Conservation (phyloP, 495 filamentous ascomycete species). For the Lasiosphaeria hispida region DNA sequence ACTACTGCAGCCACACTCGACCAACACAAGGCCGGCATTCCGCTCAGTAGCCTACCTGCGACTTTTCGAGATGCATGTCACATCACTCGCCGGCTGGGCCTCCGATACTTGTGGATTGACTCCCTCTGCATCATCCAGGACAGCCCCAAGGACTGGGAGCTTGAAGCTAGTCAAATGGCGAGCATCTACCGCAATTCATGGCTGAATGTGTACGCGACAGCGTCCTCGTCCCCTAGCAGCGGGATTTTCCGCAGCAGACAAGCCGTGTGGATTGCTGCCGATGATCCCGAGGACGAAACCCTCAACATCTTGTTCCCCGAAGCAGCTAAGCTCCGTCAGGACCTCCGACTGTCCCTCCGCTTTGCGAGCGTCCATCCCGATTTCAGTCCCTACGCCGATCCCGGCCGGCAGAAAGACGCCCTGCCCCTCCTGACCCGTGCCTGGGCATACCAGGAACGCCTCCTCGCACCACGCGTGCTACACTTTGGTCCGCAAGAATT, state of each 20-base stretch:
- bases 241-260: not conserved
- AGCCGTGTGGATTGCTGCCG: not conserved
- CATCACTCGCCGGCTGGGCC: conserved; percentile 11
- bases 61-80: conserved; percentile 35
- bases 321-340: not conserved
- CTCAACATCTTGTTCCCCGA: not conserved
- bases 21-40: conserved; percentile 6
- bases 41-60: conserved; percentile 7
- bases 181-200: conserved; percentile 20
- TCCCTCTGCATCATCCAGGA: conserved; percentile 21
- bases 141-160: conserved; percentile 4
- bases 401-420: not conserved
- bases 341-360: not conserved
- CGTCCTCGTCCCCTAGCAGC: not conserved
- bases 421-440: conserved; percentile 1
- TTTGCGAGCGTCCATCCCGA: not conserved
- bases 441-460: conserved; percentile 19
- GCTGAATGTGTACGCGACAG: conserved; percentile 22
- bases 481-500: not conserved
- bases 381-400: not conserved
- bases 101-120: conserved; percentile 30
- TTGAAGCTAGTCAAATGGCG: conserved; percentile 14
- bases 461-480: conserved; percentile 18
- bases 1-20: conserved; percentile 10
- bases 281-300: not conserved